These are phyloP conservation scores for Tricholomella constricta DNA, from an alignment of 768 basidiomycete species.

Conservation along the genomic window DNA sequence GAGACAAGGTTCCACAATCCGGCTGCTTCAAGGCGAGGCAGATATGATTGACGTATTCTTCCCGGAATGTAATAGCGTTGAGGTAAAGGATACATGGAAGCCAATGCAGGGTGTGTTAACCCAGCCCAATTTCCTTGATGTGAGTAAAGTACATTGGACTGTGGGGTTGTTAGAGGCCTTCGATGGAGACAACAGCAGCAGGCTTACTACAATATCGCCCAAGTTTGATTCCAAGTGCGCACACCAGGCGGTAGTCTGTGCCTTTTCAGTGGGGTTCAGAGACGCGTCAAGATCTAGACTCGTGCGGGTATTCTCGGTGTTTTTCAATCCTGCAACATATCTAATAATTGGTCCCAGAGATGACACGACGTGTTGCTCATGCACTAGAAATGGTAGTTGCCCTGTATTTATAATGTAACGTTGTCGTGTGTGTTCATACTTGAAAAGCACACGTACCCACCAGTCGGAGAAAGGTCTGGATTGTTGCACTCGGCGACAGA, in stretches of 20 bases:
- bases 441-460: constrained; percentile 43
- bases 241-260: constrained; percentile 61
- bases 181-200: neutral
- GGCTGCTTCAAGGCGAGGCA: constrained; percentile 58
- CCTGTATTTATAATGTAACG: constrained; percentile 40
- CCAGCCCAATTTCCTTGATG: constrained; percentile 61
- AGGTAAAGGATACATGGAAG: constrained; percentile 60
- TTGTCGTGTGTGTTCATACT: neutral
- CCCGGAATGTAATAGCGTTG: constrained; percentile 74
- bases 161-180: neutral
- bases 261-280: constrained; percentile 47
- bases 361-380: constrained; percentile 52
- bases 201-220: constrained; percentile 71
- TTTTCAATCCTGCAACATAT: constrained; percentile 58
- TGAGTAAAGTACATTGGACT: constrained; percentile 70
- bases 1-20: constrained; percentile 60
- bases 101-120: constrained; percentile 56
- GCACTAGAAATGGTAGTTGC: constrained; percentile 69
- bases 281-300: constrained; percentile 49
- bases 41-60: constrained; percentile 59
- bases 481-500: constrained; percentile 60
- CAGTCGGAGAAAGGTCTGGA: constrained; percentile 73
- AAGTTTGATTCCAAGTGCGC: constrained; percentile 67
- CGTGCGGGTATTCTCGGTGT: constrained; percentile 24
- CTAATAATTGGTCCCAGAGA: constrained; percentile 63